phyloP scores from a whole-genome alignment of 371 early-diverging fungal species.

The Mucor sp. region DNA sequence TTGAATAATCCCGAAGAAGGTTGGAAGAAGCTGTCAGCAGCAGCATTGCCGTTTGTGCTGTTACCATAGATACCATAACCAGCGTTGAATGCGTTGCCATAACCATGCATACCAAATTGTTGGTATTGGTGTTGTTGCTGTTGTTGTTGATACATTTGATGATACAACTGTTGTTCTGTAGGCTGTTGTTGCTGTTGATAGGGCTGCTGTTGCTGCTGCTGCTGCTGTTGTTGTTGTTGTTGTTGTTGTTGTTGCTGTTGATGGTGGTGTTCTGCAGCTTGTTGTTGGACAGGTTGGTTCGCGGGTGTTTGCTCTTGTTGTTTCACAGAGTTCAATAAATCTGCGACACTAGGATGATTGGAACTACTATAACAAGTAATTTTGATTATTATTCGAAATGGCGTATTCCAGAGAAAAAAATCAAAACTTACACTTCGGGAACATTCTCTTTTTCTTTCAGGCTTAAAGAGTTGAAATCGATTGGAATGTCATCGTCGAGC shows the following conservation, averaged over 20 bases:
- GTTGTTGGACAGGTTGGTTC: conserved; percentile 8
- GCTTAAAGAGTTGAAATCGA: conserved; percentile 7
- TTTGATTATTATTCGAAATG: neutral
- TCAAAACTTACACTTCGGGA: conserved; percentile 6
- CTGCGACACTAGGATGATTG: conserved; percentile 15
- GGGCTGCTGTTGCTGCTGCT: neutral
- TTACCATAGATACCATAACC: neutral
- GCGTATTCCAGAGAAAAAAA: neutral
- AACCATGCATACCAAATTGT: conserved; percentile 23
- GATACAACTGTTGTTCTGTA: conserved; percentile 3
- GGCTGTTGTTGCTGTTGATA: neutral
- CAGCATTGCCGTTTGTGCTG: neutral
- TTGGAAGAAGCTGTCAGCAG: neutral
- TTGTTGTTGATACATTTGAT: conserved; percentile 11
- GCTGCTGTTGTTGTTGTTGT: conserved; percentile 9
- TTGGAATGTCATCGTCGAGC: conserved; percentile 1
- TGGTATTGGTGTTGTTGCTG: conserved; percentile 29
- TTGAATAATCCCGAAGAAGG: neutral
- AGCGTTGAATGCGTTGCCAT: neutral
- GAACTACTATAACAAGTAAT: conserved; percentile 13
- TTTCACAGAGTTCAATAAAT: conserved; percentile 19
- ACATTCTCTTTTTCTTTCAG: conserved; percentile 3
- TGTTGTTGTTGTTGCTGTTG: conserved; percentile 12
- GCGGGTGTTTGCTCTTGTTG: neutral
- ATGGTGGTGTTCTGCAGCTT: conserved; percentile 24